phyloP scores from a whole-genome alignment of 129 eudicot species.

The Apium graveolens region DNA sequence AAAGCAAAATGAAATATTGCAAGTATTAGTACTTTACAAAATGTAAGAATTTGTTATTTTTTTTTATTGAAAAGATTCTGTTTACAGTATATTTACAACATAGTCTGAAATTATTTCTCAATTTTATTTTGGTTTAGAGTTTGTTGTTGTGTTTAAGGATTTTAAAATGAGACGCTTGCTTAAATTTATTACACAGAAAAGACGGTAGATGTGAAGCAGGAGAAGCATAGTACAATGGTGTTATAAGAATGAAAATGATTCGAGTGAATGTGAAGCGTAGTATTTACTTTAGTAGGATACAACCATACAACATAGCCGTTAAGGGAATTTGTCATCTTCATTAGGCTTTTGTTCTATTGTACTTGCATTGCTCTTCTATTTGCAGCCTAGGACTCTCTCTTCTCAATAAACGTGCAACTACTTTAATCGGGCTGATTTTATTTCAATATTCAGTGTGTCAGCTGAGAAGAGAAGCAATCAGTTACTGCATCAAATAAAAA shows the following conservation, averaged over 20 bases:
- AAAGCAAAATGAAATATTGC: not conserved
- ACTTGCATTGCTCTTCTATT: not conserved
- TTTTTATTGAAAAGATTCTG: no score
- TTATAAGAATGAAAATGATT: not conserved
- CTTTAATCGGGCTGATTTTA: no score
- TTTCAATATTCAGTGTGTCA: no score
- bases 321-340: not conserved
- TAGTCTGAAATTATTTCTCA: no score
- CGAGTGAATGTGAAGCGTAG: not conserved
- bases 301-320: constrained; percentile 1
- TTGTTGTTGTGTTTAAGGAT: not conserved
- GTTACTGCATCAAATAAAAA: no score
- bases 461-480: no score
- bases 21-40: no score
- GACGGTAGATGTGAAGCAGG: not conserved
- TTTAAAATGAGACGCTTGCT: not conserved
- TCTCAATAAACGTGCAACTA: no score
- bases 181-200: not conserved
- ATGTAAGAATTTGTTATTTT: no score
- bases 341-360: not conserved
- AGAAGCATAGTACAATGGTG: not conserved
- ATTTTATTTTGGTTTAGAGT: no score
- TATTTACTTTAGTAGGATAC: no score
- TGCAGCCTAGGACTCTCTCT: not conserved
- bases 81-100: no score